Conservation (phyloP, 2,329 filamentous ascomycete genomes). For the Colletotrichum sp. region DNA sequence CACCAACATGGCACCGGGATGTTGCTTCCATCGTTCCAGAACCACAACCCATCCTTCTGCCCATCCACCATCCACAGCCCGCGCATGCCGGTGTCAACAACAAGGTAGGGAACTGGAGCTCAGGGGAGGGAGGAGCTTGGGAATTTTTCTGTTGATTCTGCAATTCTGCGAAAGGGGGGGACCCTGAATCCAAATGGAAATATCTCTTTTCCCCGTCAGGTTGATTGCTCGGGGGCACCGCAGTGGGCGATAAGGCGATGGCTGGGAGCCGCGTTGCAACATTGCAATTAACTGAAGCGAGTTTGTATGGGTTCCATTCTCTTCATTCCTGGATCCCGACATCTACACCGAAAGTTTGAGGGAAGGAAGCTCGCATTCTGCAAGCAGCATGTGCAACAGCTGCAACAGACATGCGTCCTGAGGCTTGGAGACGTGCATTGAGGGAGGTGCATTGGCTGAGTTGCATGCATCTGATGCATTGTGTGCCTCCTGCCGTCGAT, state of each 20-base stretch:
- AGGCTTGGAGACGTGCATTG: background rate
- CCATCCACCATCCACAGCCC: background rate
- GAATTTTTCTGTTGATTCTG: background rate
- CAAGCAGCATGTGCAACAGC: background rate
- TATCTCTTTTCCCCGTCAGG: background rate
- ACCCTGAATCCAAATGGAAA: background rate
- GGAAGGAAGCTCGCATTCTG: background rate
- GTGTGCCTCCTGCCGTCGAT: background rate
- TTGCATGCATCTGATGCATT: background rate
- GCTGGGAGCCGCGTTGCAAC: background rate
- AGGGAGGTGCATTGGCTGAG: background rate
- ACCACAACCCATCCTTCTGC: background rate
- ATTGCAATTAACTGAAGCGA: slow-evolving; percentile 1
- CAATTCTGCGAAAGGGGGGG: background rate
- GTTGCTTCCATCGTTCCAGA: background rate
- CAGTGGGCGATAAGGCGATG: slow-evolving; percentile 6
- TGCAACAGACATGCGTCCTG: background rate
- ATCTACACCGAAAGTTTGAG: background rate
- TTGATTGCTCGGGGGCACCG: slow-evolving; percentile 3
- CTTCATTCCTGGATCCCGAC: background rate
- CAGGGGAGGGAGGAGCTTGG: background rate
- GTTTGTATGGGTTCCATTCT: background rate
- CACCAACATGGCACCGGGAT: background rate
- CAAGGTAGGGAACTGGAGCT: background rate
- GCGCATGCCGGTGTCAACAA: background rate